These are phyloP conservation scores for Pinus tabuliformis DNA, from an alignment of 75 land plant genomes.

Conservation along the genomic window DNA sequence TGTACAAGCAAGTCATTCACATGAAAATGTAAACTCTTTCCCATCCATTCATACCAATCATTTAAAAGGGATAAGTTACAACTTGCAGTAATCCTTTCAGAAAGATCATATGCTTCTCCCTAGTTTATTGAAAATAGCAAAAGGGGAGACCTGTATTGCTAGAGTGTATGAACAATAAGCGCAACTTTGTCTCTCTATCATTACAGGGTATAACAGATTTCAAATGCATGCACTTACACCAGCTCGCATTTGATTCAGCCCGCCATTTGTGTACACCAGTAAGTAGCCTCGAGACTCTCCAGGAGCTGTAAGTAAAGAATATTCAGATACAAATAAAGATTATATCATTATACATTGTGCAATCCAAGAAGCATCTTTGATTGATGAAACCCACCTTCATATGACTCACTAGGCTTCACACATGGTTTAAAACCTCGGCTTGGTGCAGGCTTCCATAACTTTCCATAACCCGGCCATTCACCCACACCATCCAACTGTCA, in stretches of 20 bases:
- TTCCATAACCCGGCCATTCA: slow-evolving; percentile 21
- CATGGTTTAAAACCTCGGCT: slow-evolving; percentile 52
- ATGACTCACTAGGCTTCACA: slow-evolving; percentile 39
- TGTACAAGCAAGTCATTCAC: no score
- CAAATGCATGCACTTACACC: slow-evolving; percentile 33
- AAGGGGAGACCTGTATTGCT: no score
- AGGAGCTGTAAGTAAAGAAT: slow-evolving; percentile 12
- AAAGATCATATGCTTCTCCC: background rate
- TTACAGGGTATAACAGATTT: background rate
- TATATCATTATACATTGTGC: background rate
- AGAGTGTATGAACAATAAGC: background rate
- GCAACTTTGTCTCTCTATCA: background rate
- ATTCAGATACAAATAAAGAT: background rate
- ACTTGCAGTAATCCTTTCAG: background rate
- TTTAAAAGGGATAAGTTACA: background rate
- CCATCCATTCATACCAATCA: background rate
- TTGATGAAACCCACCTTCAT: slow-evolving; percentile 25
- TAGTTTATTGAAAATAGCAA: background rate
- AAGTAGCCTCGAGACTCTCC: slow-evolving; percentile 41
- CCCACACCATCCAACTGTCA: slow-evolving; percentile 25
- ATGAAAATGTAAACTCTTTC: no score
- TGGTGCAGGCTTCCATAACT: slow-evolving; percentile 64
- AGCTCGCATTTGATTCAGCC: slow-evolving; percentile 59
- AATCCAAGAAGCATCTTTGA: slow-evolving; percentile 9
- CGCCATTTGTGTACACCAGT: slow-evolving; percentile 53